These are phyloP conservation scores for Ganoderma lingzhi DNA, from an alignment of 1,284 basidiomycete genomes.

Conservation along the genomic window DNA sequence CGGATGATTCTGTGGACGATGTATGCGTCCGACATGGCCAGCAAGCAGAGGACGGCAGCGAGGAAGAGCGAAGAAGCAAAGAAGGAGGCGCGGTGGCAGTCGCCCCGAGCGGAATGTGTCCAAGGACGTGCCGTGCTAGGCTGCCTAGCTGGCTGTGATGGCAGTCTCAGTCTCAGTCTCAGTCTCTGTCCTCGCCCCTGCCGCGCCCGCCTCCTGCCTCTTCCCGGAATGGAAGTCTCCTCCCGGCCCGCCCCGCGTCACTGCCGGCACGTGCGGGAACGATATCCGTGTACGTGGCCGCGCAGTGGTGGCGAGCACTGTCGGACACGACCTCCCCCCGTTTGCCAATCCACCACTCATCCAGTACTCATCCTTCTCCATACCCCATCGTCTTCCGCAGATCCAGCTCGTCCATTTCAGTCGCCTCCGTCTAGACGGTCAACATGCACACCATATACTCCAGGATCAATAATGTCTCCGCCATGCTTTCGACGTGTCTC, in stretches of 20 bases:
- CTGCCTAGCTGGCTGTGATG: background rate
- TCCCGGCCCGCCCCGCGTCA: conserved; percentile 5
- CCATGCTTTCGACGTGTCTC: conserved; percentile 79
- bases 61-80: conserved; percentile 15
- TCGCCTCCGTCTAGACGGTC: conserved; percentile 3
- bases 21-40: conserved; percentile 47
- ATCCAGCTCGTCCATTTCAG: background rate
- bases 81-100: background rate
- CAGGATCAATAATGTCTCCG: conserved; percentile 77
- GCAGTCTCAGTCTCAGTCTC: too few species aligned
- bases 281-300: background rate
- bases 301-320: background rate
- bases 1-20: conserved; percentile 71
- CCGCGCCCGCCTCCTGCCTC: background rate
- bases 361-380: background rate
- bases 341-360: background rate
- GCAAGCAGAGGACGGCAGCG: conserved; percentile 8
- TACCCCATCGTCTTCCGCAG: background rate
- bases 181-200: background rate
- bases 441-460: conserved; percentile 75
- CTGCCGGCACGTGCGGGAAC: background rate
- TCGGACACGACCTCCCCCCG: background rate
- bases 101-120: background rate
- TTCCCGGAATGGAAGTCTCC: background rate
- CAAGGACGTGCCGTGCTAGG: background rate